These are phyloP conservation scores for Phytophthora colocasiae DNA, from an alignment of 352 stramenopile genomes.

Conservation along the genomic window DNA sequence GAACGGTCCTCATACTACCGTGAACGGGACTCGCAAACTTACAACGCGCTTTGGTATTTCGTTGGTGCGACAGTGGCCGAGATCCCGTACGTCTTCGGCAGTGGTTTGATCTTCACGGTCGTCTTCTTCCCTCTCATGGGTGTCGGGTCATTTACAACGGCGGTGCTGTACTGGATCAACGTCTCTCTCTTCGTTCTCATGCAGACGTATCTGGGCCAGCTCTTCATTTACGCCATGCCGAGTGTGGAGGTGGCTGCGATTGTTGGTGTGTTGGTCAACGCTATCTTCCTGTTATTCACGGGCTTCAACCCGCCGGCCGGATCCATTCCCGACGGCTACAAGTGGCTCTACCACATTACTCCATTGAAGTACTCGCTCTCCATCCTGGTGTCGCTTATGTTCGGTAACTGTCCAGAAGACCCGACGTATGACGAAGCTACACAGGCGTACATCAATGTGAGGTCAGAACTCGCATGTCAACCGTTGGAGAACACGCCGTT, in stretches of 20 bases:
- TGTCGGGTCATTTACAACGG: constrained; percentile 32
- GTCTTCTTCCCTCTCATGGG: constrained; percentile 56
- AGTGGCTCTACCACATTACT: constrained; percentile 50
- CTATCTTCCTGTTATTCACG: constrained; percentile 68
- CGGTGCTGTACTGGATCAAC: constrained; percentile 50
- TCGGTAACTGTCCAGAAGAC: constrained; percentile 38
- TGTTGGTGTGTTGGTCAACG: constrained; percentile 46
- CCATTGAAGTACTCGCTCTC: constrained; percentile 26
- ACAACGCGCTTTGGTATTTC: constrained; percentile 67
- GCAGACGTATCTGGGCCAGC: constrained; percentile 48
- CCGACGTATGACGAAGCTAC: constrained; percentile 31
- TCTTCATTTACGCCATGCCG: constrained; percentile 41
- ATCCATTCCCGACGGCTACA: constrained; percentile 50
- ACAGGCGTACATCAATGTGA: constrained; percentile 28
- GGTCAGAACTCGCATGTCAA: constrained; percentile 44
- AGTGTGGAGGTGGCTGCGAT: constrained; percentile 48
- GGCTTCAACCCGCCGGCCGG: constrained; percentile 61
- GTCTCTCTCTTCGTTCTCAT: constrained; percentile 42
- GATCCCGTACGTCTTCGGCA: constrained; percentile 29
- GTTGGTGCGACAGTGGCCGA: constrained; percentile 76
- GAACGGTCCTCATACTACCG: constrained; percentile 52
- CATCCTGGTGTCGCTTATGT: constrained; percentile 35
- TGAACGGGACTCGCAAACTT: constrained; percentile 76
- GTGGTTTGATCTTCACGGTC: constrained; percentile 23
- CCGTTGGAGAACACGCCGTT: constrained; percentile 37